Percentiles rank a stretch among this genome's conserved stretches.
Evolutionary conservation across 768 basidiomycete species (phyloP).

Genomic region (Cyathus striatus): DNA sequence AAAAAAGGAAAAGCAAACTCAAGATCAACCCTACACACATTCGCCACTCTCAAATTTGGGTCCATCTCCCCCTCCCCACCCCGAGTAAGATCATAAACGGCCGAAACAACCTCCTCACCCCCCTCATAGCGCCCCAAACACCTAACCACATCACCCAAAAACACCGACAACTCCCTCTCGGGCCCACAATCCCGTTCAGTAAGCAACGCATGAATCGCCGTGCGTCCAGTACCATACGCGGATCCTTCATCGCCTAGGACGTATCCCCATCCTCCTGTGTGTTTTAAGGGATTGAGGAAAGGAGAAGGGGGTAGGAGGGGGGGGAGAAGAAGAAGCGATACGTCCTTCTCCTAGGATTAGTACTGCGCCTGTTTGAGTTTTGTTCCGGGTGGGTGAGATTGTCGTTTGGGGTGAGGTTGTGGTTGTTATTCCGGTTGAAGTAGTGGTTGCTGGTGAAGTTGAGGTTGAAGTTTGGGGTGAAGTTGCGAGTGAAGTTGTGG

Average conservation of each 20-base stretch:
- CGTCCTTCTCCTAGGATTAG: conserved; percentile 19
- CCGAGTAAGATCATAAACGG: conserved; percentile 14
- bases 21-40: conserved; percentile 14
- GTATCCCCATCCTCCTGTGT: conserved; percentile 20
- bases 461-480: too few relatives aligned
- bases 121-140: conserved; percentile 14
- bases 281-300: conserved; percentile 9
- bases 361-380: conserved; percentile 13
- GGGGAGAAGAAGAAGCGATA: conserved; percentile 13
- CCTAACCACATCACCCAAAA: conserved; percentile 11
- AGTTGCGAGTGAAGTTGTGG: too few relatives aligned
- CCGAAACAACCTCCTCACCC: conserved; percentile 16
- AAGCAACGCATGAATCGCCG: conserved; percentile 14
- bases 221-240: conserved; percentile 16
- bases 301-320: conserved; percentile 5
- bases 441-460: too few relatives aligned
- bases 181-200: conserved; percentile 12
- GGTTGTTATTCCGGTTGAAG: too few relatives aligned
- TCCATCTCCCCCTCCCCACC: conserved; percentile 8
- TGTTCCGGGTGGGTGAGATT: too few relatives aligned
- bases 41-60: conserved; percentile 19
- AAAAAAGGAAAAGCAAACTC: conserved; percentile 11
- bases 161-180: conserved; percentile 8
- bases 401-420: too few relatives aligned
- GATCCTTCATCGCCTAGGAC: conserved; percentile 21